Conservation (phyloP, 2,329 filamentous ascomycete genomes). For the Venturia carpophila region DNA sequence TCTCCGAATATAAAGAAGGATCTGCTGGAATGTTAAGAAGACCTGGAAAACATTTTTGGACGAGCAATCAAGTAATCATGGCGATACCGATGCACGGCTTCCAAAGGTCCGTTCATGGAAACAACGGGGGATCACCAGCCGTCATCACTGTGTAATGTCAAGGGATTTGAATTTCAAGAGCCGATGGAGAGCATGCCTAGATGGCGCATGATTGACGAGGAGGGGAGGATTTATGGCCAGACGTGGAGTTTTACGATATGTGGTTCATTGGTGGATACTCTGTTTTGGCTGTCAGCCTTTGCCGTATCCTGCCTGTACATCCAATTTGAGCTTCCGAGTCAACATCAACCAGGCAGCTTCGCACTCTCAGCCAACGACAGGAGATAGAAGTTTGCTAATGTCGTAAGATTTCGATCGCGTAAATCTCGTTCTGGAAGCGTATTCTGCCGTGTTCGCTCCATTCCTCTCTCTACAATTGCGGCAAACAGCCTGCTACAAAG, state of each 20-base stretch:
- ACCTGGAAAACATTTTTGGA: not conserved
- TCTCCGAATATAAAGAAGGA: too few species aligned
- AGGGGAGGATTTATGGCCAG: not conserved
- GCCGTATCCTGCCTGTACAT: not conserved
- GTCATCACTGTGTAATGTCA: not conserved
- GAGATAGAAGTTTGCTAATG: not conserved
- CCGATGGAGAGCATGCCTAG: not conserved
- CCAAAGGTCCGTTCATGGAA: not conserved
- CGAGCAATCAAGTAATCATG: not conserved
- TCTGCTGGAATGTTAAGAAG: not conserved
- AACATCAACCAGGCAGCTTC: not conserved
- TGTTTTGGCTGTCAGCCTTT: not conserved
- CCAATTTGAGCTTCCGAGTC: not conserved
- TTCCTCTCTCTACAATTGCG: not conserved
- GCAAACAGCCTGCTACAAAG: constrained; percentile 4
- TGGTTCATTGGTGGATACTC: not conserved
- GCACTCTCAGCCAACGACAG: not conserved
- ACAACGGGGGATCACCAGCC: not conserved
- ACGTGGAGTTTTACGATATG: not conserved
- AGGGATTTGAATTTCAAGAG: not conserved
- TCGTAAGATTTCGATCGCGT: not conserved
- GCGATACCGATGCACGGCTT: not conserved
- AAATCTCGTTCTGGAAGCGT: not conserved
- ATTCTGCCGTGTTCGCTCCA: not conserved
- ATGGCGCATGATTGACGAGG: not conserved